Base-by-base conservation (phyloP, 768 basidiomycete species). In the Mycena polygramma region DNA sequence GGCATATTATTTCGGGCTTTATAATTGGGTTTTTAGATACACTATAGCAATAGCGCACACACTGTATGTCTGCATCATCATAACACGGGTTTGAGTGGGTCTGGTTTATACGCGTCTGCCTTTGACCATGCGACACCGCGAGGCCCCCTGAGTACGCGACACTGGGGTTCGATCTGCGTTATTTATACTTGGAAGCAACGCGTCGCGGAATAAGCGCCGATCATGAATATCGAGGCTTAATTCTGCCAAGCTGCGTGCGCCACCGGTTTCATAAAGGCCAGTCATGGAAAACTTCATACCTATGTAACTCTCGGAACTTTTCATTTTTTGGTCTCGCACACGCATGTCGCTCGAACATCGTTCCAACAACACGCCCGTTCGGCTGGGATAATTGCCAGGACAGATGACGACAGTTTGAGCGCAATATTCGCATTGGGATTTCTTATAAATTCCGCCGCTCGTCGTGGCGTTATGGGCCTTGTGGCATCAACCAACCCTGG, bases 1-100 rank as follows among this genome's bases (percentile, higher is more conserved):
- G 30, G 60, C 54, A 61, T 62, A 30, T 54, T 51, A 43, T 52
- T 51, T 35, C 41, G 52, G 61, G 61, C 48, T 67, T 30, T 59
- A 67, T 67, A 67, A 67, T 69, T 43, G 60, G 68, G 67, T 41
- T 52, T 57, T n/a, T 24, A 45, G 36, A 15, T 53, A 63, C 68
- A 57, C 30, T 68, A 68, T 68, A 69, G 68, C 68, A 69, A 63
- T 63, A 59, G 48, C 60, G 46, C 63, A 62, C 66, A 52, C 66
- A 62, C 30, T 69, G 68, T 69, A 69, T 69, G 61, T 41, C 55
- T 57, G 55, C 68, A 69, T 57, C 43, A 60, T 67, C 53, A 39
- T 43, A 68, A 68, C 67, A 63, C 13, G 45, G 68, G 68, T 63
- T 69, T 49, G 61, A 57, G 62, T 57, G 46, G 53, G 61, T 62